These are phyloP conservation scores for Ceratocystis variospora DNA, from an alignment of 2,329 filamentous ascomycete genomes.

Conservation along the genomic window DNA sequence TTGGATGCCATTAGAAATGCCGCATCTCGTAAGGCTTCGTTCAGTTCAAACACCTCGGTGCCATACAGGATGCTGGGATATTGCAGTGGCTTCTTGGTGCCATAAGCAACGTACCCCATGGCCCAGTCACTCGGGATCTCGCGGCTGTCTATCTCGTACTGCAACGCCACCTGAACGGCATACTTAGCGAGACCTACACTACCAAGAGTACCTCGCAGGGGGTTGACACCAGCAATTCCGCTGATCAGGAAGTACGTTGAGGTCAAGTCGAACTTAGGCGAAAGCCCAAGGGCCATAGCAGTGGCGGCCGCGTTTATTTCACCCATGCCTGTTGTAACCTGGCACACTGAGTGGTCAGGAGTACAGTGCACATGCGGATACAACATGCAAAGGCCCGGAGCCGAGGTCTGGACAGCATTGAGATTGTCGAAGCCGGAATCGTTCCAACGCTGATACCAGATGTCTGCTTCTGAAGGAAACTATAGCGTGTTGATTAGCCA, in stretches of 20 bases:
- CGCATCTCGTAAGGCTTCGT: conserved; percentile 40
- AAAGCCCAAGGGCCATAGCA: conserved; percentile 49
- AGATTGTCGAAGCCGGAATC: conserved; percentile 38
- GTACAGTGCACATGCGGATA: conserved; percentile 55
- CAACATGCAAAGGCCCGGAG: conserved; percentile 50
- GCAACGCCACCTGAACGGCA: conserved; percentile 58
- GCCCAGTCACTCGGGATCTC: conserved; percentile 51
- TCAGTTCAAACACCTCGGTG: conserved; percentile 57
- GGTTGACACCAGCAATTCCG: conserved; percentile 64
- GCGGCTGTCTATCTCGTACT: conserved; percentile 60
- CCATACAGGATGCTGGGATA: conserved; percentile 50
- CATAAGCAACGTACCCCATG: conserved; percentile 57
- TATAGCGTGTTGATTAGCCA: conserved; percentile 23
- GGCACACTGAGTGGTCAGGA: conserved; percentile 46
- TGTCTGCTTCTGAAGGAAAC: conserved; percentile 48
- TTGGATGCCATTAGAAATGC: conserved; percentile 38
- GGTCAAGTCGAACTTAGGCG: conserved; percentile 47
- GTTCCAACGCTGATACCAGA: conserved; percentile 44
- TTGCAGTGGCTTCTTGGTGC: conserved; percentile 38
- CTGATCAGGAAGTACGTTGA: conserved; percentile 57
- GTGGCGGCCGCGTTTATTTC: conserved; percentile 64
- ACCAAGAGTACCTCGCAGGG: conserved; percentile 49
- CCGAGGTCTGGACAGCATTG: conserved; percentile 40
- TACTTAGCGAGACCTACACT: conserved; percentile 55
- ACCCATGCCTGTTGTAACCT: conserved; percentile 52